Percentiles rank a stretch among this genome's conserved stretches.
Evolutionary conservation across 768 basidiomycete species (phyloP).

Genomic region (Boletus vermiculosoides): DNA sequence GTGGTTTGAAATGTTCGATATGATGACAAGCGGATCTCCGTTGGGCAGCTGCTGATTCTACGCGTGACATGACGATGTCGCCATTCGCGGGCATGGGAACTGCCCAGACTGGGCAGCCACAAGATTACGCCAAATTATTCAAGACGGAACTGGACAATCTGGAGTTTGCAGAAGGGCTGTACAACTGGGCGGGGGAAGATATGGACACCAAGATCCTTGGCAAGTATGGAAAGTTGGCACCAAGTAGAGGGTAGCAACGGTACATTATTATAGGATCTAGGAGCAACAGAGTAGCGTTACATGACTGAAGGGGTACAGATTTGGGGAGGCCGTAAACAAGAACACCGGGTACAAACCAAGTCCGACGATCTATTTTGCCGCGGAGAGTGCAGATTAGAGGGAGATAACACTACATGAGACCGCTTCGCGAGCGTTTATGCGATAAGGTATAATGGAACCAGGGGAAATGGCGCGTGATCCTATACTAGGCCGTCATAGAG

Average conservation of each 20-base stretch:
- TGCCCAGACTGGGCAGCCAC: constrained; percentile 53
- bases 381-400: constrained; percentile 24
- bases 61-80: constrained; percentile 68
- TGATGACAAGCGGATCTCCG: constrained; percentile 13
- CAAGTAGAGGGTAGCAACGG: constrained; percentile 23
- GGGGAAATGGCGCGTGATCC: constrained; percentile 14
- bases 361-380: constrained; percentile 14
- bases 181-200: constrained; percentile 79
- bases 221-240: constrained; percentile 66
- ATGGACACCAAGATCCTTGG: constrained; percentile 76
- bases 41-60: constrained; percentile 69
- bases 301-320: constrained; percentile 27
- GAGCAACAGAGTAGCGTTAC: constrained; percentile 23
- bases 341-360: constrained; percentile 7
- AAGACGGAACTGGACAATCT: constrained; percentile 91
- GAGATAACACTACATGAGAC: constrained; percentile 24
- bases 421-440: constrained; percentile 22
- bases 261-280: constrained; percentile 23
- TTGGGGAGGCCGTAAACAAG: constrained; percentile 16
- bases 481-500: constrained; percentile 94
- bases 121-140: constrained; percentile 89
- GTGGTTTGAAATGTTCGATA: constrained; percentile 12
- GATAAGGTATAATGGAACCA: constrained; percentile 23
- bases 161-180: constrained; percentile 84
- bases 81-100: constrained; percentile 60